Evolutionary conservation across 805 yeast genomes (phyloP), one percentile per base, ranked within the genome.

Genomic region (Yarrowia porcina): DNA sequence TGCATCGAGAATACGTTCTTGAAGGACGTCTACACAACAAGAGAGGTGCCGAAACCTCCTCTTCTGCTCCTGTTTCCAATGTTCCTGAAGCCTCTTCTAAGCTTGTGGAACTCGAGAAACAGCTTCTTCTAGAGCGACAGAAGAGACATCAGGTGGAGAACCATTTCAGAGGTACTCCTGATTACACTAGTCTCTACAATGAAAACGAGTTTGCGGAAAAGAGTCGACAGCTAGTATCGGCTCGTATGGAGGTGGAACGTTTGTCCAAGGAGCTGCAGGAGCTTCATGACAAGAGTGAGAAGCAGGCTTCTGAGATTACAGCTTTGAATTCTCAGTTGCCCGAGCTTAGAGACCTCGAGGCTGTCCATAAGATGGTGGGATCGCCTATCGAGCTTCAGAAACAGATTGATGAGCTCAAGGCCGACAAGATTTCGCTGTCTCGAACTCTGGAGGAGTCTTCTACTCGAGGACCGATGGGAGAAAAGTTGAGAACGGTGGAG

Each of bases 1-100:
- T 72, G 17, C 73, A 76, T 20, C 73, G 77, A 9, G 77, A 75
- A 64, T 70, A 71, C 30, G 68, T 67, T 9, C 67, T 45, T n/a
- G 45, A 15, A 45, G 47, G 56, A 12, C 64, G 36, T 33, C 36
- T 27, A 11, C 50, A 32, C 42, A 62, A 17, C 65, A 64, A 20
- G 61, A 50, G 39, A 27, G 59, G 41, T 10, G 21, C 18, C 9
- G 47, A 35, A 3, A n/a, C n/a, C 15, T 9, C 44, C 2, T 21
- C 59, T 4, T 13, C 4, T 3, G 17, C 32, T 11, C 13, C 4
- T 11, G 17, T 23, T 11, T 32, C 39, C n/a, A 62, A 65, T 11
- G 54, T 36, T 11, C 41, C 57, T 6, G 52, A 65, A 36, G 28
- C 65, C 10, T 67, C 68, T 7, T 49, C 62, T 39, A 63, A 65